Evolutionary conservation across 2,329 filamentous ascomycete species (phyloP), one percentile per base, ranked within the genome.

Genomic region (Neonectria punicea): DNA sequence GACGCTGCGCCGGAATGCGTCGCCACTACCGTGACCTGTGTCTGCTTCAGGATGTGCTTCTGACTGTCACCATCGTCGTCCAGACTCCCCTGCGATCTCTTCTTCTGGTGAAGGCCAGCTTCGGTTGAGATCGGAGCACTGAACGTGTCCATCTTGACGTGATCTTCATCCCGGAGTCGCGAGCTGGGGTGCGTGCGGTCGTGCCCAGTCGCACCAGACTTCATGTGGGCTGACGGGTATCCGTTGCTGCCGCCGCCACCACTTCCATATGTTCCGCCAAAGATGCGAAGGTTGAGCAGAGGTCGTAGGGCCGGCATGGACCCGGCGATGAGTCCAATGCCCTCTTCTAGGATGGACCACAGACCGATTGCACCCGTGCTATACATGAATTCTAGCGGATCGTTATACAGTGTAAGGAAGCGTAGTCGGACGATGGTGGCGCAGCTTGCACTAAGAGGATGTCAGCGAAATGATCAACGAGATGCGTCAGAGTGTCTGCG

Each of bases 241-340:
- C 57, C 62, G 2, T 61, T 67, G 1, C 18, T 53, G 14, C 53
- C 46, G 16, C 58, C 61, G 22, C 66, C 70, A 2, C 32, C 60
- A 16, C n/a, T 34, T 4, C 16, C 36, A 16, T 39, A 39, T 39
- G 36, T 39, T 5, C 55, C 25, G 9, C 62, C 41, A 39, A 71
- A 70, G n/a, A 71, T 20, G 10, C 65, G 50, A 1, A 71, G 53
- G 18, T 50, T 71, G 3, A 73, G 66, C 1, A 73, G 58, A 14
- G 71, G 71, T 30, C 67, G 63, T 1, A 73, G 25, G 4, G 69
- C 62, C 4, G 71, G 69, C 70, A 72, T 70, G 2, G 71, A 73
- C 1, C 71, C 71, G 1, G 71, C 71, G n/a, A 72, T 54, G 3
- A 73, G 70, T 13, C 71, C 71, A 2, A 72, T 73, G 7, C 71